These are phyloP conservation scores for Niveomyces coronatus DNA, from an alignment of 2,329 filamentous ascomycete species.

Conservation along the genomic window DNA sequence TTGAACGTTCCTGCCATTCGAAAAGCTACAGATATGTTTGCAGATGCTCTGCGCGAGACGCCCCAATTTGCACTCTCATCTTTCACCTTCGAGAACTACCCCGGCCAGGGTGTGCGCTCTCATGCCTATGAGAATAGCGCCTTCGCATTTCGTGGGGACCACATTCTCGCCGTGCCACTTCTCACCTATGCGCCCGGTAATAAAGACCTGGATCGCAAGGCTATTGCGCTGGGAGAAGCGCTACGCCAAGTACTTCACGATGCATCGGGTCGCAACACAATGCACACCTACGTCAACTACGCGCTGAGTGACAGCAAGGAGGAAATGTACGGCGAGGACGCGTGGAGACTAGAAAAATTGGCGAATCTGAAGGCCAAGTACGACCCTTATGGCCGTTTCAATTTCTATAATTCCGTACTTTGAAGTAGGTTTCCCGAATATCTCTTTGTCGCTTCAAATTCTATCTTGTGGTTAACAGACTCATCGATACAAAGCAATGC, in stretches of 20 bases:
- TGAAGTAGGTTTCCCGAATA: neutral
- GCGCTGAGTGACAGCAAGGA: conserved; percentile 30
- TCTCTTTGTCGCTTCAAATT: no score
- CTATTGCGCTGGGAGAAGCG: conserved; percentile 24
- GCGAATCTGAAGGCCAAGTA: conserved; percentile 33
- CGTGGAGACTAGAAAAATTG: conserved; percentile 34
- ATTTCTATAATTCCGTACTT: conserved; percentile 2
- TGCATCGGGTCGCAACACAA: conserved; percentile 20
- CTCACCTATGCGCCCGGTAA: conserved; percentile 24
- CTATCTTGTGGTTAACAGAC: no score
- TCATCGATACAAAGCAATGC: no score
- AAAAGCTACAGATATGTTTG: conserved; percentile 24
- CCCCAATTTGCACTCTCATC: conserved; percentile 24
- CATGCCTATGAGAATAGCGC: conserved; percentile 27
- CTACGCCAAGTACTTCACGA: conserved; percentile 26
- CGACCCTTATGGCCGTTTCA: conserved; percentile 25
- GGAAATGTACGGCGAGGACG: conserved; percentile 33
- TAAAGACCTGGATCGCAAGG: conserved; percentile 20
- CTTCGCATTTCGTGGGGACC: conserved; percentile 35
- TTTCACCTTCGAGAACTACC: conserved; percentile 35
- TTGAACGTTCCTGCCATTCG: conserved; percentile 25
- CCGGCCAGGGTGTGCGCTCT: conserved; percentile 30
- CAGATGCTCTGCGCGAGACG: conserved; percentile 15
- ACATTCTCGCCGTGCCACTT: conserved; percentile 29
- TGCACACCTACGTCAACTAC: conserved; percentile 38